These are phyloP conservation scores for Cenchrus purpureus DNA, from an alignment of 176 grass and related monocot genomes.

Conservation along the genomic window DNA sequence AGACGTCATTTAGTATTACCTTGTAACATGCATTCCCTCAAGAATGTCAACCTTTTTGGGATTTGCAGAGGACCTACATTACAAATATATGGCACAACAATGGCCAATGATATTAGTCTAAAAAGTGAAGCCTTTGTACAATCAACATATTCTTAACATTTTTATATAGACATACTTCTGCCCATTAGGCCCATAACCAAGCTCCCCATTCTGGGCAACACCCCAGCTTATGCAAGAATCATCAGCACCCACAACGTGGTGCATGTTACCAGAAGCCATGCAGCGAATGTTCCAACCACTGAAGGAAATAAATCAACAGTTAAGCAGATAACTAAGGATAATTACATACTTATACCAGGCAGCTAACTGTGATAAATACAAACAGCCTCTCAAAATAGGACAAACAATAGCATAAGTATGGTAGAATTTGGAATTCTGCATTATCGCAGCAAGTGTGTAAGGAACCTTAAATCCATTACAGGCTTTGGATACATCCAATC, in stretches of 20 bases:
- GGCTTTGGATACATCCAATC: slow-evolving; percentile 99
- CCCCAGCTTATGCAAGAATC: slow-evolving; percentile 99
- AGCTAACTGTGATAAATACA: slow-evolving; percentile 28
- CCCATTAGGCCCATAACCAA: slow-evolving; percentile 87
- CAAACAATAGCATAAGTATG: neutral
- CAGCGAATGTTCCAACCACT: slow-evolving; percentile 98
- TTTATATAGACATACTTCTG: slow-evolving; percentile 73
- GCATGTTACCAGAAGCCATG: slow-evolving; percentile 99
- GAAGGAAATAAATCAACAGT: slow-evolving; percentile 48
- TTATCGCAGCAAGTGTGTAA: slow-evolving; percentile 20
- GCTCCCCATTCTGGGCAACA: slow-evolving; percentile 68
- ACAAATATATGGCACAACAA: slow-evolving; percentile 21
- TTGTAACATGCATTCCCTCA: slow-evolving; percentile 80
- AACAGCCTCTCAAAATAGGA: slow-evolving; percentile 1
- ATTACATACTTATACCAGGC: slow-evolving; percentile 12
- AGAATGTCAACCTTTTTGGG: slow-evolving; percentile 98
- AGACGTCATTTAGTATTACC: slow-evolving; percentile 49
- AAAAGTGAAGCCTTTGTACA: slow-evolving; percentile 4
- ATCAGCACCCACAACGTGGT: slow-evolving; percentile 95
- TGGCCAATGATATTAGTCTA: neutral
- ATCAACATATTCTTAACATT: slow-evolving; percentile 8
- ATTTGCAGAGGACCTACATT: slow-evolving; percentile 91
- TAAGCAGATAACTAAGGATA: slow-evolving; percentile 25
- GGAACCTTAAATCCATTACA: slow-evolving; percentile 92
- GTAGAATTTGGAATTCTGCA: slow-evolving; percentile 12